These are phyloP conservation scores for Cercospora sojina DNA, from an alignment of 2,329 filamentous ascomycete genomes.

Conservation along the genomic window DNA sequence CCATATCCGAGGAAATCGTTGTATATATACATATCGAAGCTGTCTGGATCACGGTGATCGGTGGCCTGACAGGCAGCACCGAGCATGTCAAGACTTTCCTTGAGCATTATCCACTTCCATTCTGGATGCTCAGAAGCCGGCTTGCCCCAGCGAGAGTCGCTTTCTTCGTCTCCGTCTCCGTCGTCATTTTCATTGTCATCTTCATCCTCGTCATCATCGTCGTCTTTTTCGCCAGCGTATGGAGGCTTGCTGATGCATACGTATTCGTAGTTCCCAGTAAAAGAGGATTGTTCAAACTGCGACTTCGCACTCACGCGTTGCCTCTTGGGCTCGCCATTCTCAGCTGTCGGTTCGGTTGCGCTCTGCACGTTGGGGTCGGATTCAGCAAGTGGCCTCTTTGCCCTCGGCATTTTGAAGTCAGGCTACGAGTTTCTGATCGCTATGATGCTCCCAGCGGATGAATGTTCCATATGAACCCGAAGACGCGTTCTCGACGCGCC, in stretches of 20 bases:
- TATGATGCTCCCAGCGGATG: not conserved
- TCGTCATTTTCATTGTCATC: too few relatives aligned
- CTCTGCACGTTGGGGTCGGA: conserved; percentile 9
- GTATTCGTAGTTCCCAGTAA: conserved; percentile 14
- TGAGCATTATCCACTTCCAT: conserved; percentile 17
- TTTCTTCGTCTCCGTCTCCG: not conserved
- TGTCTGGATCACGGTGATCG: not conserved
- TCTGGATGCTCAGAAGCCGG: conserved; percentile 10
- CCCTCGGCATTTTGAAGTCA: conserved; percentile 2
- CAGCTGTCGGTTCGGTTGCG: not conserved
- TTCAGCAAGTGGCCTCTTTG: conserved; percentile 12
- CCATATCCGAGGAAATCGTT: conserved; percentile 10
- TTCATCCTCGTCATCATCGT: not conserved
- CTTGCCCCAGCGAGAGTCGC: not conserved
- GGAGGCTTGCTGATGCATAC: conserved; percentile 11
- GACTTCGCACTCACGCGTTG: conserved; percentile 10
- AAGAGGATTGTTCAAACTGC: conserved; percentile 11
- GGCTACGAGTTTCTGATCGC: not conserved
- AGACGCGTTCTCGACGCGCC: not conserved
- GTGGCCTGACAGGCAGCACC: conserved; percentile 2
- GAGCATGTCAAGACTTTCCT: conserved; percentile 11
- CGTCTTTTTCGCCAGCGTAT: conserved; percentile 1
- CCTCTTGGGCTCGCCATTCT: conserved; percentile 10
- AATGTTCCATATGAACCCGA: too few relatives aligned
- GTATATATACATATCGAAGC: not conserved